These are phyloP conservation scores for Sporobolus alterniflorus DNA, from an alignment of 202 grass and related monocot genomes.

Conservation along the genomic window DNA sequence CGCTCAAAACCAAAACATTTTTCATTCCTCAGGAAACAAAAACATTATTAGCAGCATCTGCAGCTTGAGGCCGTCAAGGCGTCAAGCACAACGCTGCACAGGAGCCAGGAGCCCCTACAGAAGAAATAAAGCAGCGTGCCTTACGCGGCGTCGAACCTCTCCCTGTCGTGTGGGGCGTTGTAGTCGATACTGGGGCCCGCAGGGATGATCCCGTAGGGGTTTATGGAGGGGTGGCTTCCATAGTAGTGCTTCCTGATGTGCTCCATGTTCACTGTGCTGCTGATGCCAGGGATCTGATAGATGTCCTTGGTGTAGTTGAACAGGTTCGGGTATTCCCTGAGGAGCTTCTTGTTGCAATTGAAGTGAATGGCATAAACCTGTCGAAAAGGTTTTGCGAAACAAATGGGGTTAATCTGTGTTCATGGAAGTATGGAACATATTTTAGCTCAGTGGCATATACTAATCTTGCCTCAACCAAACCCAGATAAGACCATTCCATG, in stretches of 20 bases:
- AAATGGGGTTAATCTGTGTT: neutral
- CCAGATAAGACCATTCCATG: neutral
- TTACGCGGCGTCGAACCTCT: slow-evolving; percentile 51
- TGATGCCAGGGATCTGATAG: slow-evolving; percentile 79
- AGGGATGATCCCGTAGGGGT: slow-evolving; percentile 77
- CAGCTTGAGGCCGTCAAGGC: neutral
- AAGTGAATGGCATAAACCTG: slow-evolving; percentile 93
- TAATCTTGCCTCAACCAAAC: neutral
- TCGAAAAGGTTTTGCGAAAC: too few relatives aligned
- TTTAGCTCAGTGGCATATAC: neutral
- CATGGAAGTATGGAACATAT: neutral
- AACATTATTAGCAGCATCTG: neutral
- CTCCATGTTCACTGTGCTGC: slow-evolving; percentile 72
- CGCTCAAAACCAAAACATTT: neutral
- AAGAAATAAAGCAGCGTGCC: neutral
- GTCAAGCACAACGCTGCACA: neutral
- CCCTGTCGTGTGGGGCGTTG: slow-evolving; percentile 75
- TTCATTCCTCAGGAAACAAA: neutral
- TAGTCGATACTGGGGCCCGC: slow-evolving; percentile 75
- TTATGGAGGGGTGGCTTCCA: slow-evolving; percentile 89
- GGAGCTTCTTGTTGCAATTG: slow-evolving; percentile 94
- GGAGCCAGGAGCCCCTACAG: neutral
- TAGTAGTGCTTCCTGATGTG: slow-evolving; percentile 97
- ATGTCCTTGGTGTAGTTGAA: slow-evolving; percentile 98
- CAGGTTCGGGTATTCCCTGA: slow-evolving; percentile 81